Evolutionary conservation across 2,329 filamentous ascomycete genomes (phyloP), one percentile per base, ranked within the genome.

Genomic region (Pleochaeta shiraiana): DNA sequence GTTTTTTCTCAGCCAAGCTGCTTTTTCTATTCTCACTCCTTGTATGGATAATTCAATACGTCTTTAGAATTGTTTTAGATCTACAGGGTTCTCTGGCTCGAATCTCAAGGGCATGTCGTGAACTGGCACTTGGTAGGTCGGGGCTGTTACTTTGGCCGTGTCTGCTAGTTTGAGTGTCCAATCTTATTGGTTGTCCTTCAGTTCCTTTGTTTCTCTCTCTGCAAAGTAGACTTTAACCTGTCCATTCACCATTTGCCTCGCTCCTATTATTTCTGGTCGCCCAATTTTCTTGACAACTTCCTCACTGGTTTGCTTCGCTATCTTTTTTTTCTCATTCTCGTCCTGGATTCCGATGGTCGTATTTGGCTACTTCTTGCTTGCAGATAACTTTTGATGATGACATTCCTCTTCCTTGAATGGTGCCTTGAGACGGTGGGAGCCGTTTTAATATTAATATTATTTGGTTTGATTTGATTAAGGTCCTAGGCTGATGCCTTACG

Each of bases 161-260:
- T 16, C 19, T 16, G 59, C 59, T 24, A 62, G 34, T 12, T 62
- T 62, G n/a, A 11, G 30, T n/a, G 59, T 43, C 59, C 59, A 43
- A 9, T 37, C 59, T 45, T 43, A 43, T 6, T 26, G 21, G 12
- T 24, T 4, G 11, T 62, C 59, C 59, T 28, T 62, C 14, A 24
- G 7, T 43, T 62, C 33, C 19, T 43, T 62, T 24, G 30, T 43
- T 1, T 62, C 34, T 62, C 43, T 2, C 14, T 21, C 59, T 3
- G 14, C n/a, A 19, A 39, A 62, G n/a, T 62, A 43, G 59, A 62
- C 59, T 43, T 43, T 62, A 16, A 62, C 59, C 6, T 62, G 59
- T 26, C n/a, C 34, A 21, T 53, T 53, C 2, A 53, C 24, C 47
- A 53, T 53, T 53, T 24, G 14, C 11, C 47, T 16, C 21, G 34